Evolutionary conservation across 2,329 filamentous ascomycete genomes (phyloP), one percentile per base, ranked within the genome.

Genomic region (Amauroascus niger): DNA sequence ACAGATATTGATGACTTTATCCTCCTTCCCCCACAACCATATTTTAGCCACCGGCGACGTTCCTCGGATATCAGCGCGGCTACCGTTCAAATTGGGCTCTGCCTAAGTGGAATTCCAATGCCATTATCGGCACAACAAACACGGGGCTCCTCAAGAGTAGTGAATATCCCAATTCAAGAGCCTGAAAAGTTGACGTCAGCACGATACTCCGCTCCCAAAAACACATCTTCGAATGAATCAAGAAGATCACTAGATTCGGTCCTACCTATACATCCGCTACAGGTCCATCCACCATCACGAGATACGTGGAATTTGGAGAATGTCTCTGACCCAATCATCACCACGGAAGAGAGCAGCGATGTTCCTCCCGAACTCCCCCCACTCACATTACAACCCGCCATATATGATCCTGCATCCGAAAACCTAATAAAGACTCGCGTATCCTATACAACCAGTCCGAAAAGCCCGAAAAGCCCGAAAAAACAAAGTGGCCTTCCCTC

Each of bases 1-100:
- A 55, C 55, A 24, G 52, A 58, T 41, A 55, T 49, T 22, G 53
- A 58, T 18, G 57, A 58, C 9, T 41, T 52, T 37, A 30, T 54
- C 3, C 50, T 60, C 20, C 45, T 57, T 18, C 61, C 61, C 9
- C 61, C 61, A 28, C 54, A 49, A 41, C 54, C 59, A 35, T 61
- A 59, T 45, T 41, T 57, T 16, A 43, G 49, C 3, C 61, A 64
- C 49, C 55, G 57, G 22, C 60, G 61, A 8, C 55, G 61, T 46
- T 59, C 58, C 4, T 64, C 61, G 1, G 57, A 62, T 33, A 50
- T 60, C 16, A 63, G 60, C 49, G 49, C 54, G 45, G 60, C 61
- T 9, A 63, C 62, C 13, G 62, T 64, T 2, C 62, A 63, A 41
- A 64, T 64, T 43, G 62, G 62, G 14, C 57, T 64, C 2, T 57